Base-by-base conservation (phyloP, 2,329 filamentous ascomycete genomes). In the Erysiphe pulchra region DNA sequence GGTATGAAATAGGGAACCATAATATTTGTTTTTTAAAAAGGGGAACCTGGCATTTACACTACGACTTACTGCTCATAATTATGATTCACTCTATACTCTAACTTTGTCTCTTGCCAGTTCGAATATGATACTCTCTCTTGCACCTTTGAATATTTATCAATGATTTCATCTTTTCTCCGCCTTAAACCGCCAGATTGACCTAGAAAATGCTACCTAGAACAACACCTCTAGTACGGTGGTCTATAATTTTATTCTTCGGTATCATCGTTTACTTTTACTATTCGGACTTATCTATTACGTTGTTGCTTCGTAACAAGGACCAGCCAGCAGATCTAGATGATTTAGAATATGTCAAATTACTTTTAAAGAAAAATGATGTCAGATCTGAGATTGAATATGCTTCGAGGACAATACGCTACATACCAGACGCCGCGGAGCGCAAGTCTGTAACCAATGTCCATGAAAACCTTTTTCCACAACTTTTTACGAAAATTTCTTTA, bases 341-440 rank as follows among this genome's bases (percentile, higher is more conserved):
- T 30, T 31, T 50, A 14, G 44, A 48, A 2, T 57, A 49, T 42
- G 49, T 56, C 10, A 51, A 50, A 42, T 42, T 52, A 28, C 37
- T 56, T 6, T 44, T 57, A 31, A 51, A 50, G 40, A 50, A 53
- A 13, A 39, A 54, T 42, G 49, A 48, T 31, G 52, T 57, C 24
- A 55, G 54, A 2, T 49, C 53, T 12, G 46, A 55, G 12, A 54
- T 57, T 37, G 51, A 53, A 24, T 57, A 51, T 47, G 54, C 53
- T 2, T 51, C 54, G 39, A 51, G 56, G 13, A 55, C 51, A 7
- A 51, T 57, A 37, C 51, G 53, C 47, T 56, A 57, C 47, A 47
- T 55, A 4, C 49, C 53, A 11, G 55, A 57, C 47, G 53, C 51
- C 7, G 45, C 40, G 28, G 51, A 55, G 17, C 46, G 55, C 33